Conservation (phyloP, 78 protist genomes). For the Speleostelium caveatum region DNA sequence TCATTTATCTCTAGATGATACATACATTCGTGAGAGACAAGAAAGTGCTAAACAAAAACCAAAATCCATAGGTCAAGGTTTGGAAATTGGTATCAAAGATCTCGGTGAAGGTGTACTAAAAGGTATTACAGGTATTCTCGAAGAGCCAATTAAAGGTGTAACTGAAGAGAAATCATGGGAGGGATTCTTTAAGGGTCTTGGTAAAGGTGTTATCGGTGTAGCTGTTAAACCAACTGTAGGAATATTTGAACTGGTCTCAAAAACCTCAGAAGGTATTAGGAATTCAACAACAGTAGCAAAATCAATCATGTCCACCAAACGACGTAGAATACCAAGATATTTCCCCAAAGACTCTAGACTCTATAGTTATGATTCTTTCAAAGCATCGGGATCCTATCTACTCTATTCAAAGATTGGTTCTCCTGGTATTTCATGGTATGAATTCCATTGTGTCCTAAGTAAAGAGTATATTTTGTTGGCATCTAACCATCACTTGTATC, state of each 20-base stretch:
- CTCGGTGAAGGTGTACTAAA: slow-evolving; percentile 79
- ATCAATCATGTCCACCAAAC: slow-evolving; percentile 10
- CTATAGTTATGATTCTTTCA: slow-evolving; percentile 16
- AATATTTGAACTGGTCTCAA: slow-evolving; percentile 77
- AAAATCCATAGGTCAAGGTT: slow-evolving; percentile 80
- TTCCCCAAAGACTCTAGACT: slow-evolving; percentile 66
- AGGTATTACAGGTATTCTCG: slow-evolving; percentile 91
- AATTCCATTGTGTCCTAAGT: slow-evolving; percentile 28
- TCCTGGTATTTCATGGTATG: slow-evolving; percentile 39
- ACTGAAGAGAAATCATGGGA: slow-evolving; percentile 69
- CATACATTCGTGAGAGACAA: slow-evolving; percentile 35
- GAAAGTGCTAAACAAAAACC: slow-evolving; percentile 52
- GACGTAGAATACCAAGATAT: slow-evolving; percentile 69
- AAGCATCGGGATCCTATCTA: slow-evolving; percentile 28
- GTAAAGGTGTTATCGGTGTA: slow-evolving; percentile 91
- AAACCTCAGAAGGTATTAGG: slow-evolving; percentile 83
- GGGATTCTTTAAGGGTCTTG: slow-evolving; percentile 92
- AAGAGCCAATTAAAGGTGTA: slow-evolving; percentile 89
- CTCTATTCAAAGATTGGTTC: slow-evolving; percentile 49
- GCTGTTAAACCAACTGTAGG: slow-evolving; percentile 92
- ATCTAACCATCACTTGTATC: slow-evolving; percentile 10
- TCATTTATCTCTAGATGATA: slow-evolving; percentile 63
- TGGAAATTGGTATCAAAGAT: slow-evolving; percentile 69
- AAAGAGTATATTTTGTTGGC: background rate
- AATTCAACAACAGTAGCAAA: slow-evolving; percentile 75